Evolutionary conservation across 1,284 basidiomycete species (phyloP).

Genomic region (Ceratobasidium sp.): DNA sequence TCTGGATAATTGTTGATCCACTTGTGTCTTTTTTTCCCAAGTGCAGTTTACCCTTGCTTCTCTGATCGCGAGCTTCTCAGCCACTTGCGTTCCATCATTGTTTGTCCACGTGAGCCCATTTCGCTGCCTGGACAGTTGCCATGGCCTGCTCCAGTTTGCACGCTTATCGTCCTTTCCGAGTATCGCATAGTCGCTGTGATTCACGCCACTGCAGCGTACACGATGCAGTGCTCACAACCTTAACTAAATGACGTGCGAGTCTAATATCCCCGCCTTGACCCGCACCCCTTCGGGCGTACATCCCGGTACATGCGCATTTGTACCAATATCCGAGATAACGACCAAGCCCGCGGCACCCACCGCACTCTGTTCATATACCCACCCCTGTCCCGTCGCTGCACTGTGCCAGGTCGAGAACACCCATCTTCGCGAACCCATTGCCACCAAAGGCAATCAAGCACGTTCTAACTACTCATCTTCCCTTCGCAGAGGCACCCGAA

Average conservation of each 20-base stretch:
- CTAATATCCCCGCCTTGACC: not conserved
- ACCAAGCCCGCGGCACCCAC: not conserved
- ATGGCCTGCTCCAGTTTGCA: not conserved
- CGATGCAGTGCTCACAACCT: not conserved
- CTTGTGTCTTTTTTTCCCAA: not conserved
- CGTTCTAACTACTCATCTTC: constrained; percentile 1
- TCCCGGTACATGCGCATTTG: not conserved
- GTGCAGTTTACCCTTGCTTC: not conserved
- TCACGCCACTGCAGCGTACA: no score
- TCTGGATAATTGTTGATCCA: not conserved
- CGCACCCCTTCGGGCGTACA: not conserved
- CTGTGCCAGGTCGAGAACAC: constrained; percentile 5
- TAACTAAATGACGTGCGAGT: not conserved
- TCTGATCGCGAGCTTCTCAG: not conserved
- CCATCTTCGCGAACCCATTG: constrained; percentile 19
- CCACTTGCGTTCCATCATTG: not conserved
- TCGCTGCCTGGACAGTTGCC: constrained; percentile 12
- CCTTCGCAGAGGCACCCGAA: constrained; percentile 23
- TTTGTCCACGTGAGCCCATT: constrained; percentile 9
- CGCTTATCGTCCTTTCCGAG: no score
- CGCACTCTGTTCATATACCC: not conserved
- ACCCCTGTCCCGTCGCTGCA: not conserved
- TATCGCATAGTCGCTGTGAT: no score
- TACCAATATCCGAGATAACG: constrained; percentile 13
- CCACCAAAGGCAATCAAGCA: constrained; percentile 17